These are phyloP conservation scores for Scleroderma citrinum DNA, from an alignment of 768 basidiomycete species.

Conservation along the genomic window DNA sequence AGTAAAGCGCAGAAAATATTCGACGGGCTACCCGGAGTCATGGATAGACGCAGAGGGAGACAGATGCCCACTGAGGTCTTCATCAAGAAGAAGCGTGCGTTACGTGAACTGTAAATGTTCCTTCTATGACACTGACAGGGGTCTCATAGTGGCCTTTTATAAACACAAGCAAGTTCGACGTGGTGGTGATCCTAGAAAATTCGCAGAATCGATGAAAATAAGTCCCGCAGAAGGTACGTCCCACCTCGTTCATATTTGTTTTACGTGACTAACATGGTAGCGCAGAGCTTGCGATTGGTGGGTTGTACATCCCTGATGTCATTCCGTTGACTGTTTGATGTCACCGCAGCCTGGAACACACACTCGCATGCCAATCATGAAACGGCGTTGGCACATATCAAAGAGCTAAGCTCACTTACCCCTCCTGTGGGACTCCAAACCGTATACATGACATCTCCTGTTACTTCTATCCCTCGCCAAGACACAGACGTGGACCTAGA, in stretches of 20 bases:
- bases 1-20: conserved; percentile 55
- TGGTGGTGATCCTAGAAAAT: conserved; percentile 48
- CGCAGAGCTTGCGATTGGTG: conserved; percentile 67
- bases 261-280: not conserved
- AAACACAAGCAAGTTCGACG: conserved; percentile 56
- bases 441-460: conserved; percentile 16
- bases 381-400: conserved; percentile 55
- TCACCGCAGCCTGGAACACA: conserved; percentile 66
- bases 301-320: conserved; percentile 20
- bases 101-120: not conserved
- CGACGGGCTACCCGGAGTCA: conserved; percentile 52
- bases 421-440: conserved; percentile 36
- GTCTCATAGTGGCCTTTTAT: conserved; percentile 62
- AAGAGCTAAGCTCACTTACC: conserved; percentile 43
- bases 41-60: conserved; percentile 63
- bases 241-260: not conserved
- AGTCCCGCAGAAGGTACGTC: conserved; percentile 63
- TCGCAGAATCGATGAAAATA: conserved; percentile 52
- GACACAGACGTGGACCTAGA: conserved; percentile 41
- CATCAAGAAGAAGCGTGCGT: conserved; percentile 70
- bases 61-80: conserved; percentile 71
- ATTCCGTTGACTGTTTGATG: conserved; percentile 4
- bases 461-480: not conserved
- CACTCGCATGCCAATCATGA: conserved; percentile 52
- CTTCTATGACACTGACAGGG: not conserved